Evolutionary conservation across 352 stramenopile species (phyloP).

Genomic region (Sclerospora graminicola): DNA sequence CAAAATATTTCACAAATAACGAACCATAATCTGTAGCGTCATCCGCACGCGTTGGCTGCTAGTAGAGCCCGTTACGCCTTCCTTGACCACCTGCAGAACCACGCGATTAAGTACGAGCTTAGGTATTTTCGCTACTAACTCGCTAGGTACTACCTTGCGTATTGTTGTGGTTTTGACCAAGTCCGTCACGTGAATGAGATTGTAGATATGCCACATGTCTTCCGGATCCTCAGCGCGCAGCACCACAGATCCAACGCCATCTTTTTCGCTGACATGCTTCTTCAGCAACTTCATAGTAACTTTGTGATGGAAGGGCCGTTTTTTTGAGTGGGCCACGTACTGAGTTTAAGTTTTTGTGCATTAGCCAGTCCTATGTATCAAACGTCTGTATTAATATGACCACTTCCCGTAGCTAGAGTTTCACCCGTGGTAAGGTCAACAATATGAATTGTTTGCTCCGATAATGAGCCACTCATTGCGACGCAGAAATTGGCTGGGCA

Average conservation of each 20-base stretch:
- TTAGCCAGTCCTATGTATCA: too few species aligned
- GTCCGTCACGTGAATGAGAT: conserved; percentile 92
- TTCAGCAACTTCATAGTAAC: conserved; percentile 91
- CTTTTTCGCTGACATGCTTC: conserved; percentile 91
- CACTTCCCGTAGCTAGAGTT: too few species aligned
- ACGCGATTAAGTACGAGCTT: conserved; percentile 9
- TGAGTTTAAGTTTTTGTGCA: not conserved
- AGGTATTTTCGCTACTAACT: too few species aligned
- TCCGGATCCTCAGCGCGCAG: conserved; percentile 93
- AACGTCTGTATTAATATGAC: too few species aligned
- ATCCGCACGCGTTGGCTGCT: conserved; percentile 92
- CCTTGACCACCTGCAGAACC: conserved; percentile 85
- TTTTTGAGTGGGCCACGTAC: not conserved
- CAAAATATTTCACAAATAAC: not conserved
- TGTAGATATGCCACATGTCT: conserved; percentile 99
- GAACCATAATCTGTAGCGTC: conserved; percentile 90
- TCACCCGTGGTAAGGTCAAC: too few species aligned
- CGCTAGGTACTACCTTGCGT: conserved; percentile 89
- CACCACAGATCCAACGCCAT: conserved; percentile 87
- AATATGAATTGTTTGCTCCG: too few species aligned
- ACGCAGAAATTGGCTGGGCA: too few species aligned
- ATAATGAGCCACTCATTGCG: too few species aligned
- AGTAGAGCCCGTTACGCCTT: conserved; percentile 91
- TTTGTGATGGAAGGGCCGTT: too few species aligned
- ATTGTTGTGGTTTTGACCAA: conserved; percentile 94